These are phyloP conservation scores for Parastagonospora nodorum DNA, from an alignment of 2,329 filamentous ascomycete genomes.

Conservation along the genomic window DNA sequence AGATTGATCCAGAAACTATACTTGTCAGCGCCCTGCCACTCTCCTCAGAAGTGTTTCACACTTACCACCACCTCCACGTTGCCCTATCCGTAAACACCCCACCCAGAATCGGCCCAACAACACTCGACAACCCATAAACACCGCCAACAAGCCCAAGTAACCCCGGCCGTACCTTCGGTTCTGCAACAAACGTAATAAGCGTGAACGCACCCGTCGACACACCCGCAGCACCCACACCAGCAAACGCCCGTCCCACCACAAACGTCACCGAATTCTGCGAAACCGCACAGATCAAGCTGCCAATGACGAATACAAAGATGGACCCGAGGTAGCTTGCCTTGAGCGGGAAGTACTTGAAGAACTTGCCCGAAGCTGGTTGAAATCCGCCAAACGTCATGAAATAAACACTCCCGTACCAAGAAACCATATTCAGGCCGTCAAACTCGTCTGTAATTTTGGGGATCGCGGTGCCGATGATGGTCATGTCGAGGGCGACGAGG, in stretches of 20 bases:
- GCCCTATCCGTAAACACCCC: conserved; percentile 46
- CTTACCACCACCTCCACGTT: conserved; percentile 49
- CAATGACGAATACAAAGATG: conserved; percentile 58
- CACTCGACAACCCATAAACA: conserved; percentile 41
- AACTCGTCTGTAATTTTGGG: conserved; percentile 37
- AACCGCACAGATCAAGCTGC: conserved; percentile 58
- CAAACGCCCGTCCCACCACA: conserved; percentile 48
- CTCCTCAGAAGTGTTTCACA: background rate
- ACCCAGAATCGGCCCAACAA: conserved; percentile 50
- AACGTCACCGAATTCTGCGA: conserved; percentile 42
- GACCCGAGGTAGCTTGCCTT: conserved; percentile 44
- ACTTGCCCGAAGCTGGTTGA: conserved; percentile 53
- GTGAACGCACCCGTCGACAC: conserved; percentile 38
- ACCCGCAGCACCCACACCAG: conserved; percentile 46
- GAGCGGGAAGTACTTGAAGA: conserved; percentile 52
- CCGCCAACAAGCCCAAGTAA: conserved; percentile 46
- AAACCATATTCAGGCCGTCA: conserved; percentile 22
- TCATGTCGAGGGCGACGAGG: conserved; percentile 11
- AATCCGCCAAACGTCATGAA: conserved; percentile 52
- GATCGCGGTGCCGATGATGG: conserved; percentile 34
- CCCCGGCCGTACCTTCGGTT: conserved; percentile 48
- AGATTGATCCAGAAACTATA: conserved; percentile 51
- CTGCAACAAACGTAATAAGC: conserved; percentile 51
- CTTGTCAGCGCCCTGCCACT: background rate
- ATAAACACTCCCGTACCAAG: conserved; percentile 44